Base-by-base conservation (phyloP, 192 early-diverging fungal genomes). In the Chytriomyces sp. region DNA sequence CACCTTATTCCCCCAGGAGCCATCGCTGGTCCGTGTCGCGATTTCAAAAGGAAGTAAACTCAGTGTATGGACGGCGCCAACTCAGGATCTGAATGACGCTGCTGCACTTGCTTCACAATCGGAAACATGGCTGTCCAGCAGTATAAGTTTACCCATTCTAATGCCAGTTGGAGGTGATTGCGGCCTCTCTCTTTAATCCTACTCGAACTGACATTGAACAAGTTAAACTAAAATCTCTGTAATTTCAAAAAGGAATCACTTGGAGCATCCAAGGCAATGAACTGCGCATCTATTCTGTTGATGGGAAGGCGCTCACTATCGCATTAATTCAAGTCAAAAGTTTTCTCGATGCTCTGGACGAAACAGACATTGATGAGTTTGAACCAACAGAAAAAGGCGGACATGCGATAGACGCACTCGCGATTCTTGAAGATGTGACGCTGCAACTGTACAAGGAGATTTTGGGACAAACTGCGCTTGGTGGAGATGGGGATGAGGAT, bases 361-460 rank as follows among this genome's bases (percentile, higher is more conserved):
- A 10, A 16, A 10, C 60, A 7, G 69, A 13, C 23, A 26, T 16
- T 8, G 18, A 8, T 23, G 23, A 20, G 46, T 11, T 47, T 68
- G 46, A n/a, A 44, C 10, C 10, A 13, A 18, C 20, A 23, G 23
- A 47, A 9, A 63, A 28, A 11, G 23, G 5, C n/a, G 23, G 59
- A 24, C 35, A 24, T 28, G 69, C 16, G 20, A 43, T 23, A 7
- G 35, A 35, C 35, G 35, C 7, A 24, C 28, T 76, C 7, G 75
- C 53, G 8, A 45, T 76, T 7, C 48, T 76, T 26, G 75, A 76
- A 28, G 75, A 76, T 44, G 13, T 64, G 47, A 76, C 75, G 45
- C 10, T 7, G 24, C 64, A 67, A 26, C 53, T 76, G 18, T 45
- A 45, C 28, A 23, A 60, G 28, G 47, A 76, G 61, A 76, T 76